These are phyloP conservation scores for Ogataea philodendri DNA, from an alignment of 805 yeast genomes.

Conservation along the genomic window DNA sequence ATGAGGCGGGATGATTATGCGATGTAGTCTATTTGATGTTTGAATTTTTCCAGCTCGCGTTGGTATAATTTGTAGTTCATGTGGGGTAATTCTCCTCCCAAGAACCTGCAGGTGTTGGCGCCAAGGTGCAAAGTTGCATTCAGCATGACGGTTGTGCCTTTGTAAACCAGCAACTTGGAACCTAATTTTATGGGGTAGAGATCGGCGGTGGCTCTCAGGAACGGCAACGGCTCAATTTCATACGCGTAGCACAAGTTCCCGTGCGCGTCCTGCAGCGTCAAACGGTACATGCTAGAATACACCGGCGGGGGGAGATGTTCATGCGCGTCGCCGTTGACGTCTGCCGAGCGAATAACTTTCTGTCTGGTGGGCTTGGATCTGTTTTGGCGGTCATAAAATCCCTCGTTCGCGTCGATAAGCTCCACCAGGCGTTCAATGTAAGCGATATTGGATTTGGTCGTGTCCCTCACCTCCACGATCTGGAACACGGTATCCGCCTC, in stretches of 20 bases:
- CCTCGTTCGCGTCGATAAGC: slow-evolving; percentile 54
- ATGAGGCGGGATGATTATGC: slow-evolving; percentile 9
- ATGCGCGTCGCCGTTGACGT: slow-evolving; percentile 37
- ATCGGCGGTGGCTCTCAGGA: slow-evolving; percentile 35
- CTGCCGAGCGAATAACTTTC: slow-evolving; percentile 46
- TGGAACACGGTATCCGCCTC: slow-evolving; percentile 43
- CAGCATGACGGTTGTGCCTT: slow-evolving; percentile 45
- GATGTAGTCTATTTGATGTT: slow-evolving; percentile 27
- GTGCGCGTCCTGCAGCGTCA: slow-evolving; percentile 53
- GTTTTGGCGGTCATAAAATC: slow-evolving; percentile 54
- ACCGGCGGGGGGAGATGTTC: slow-evolving; percentile 5
- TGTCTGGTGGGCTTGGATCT: slow-evolving; percentile 18
- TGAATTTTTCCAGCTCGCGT: slow-evolving; percentile 40
- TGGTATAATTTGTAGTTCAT: slow-evolving; percentile 28
- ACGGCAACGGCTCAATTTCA: slow-evolving; percentile 52
- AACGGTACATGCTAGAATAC: slow-evolving; percentile 39
- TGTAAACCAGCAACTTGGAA: slow-evolving; percentile 50
- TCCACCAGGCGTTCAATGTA: slow-evolving; percentile 56
- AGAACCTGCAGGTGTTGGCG: slow-evolving; percentile 19
- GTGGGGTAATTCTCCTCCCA: slow-evolving; percentile 32
- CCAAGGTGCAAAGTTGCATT: slow-evolving; percentile 43
- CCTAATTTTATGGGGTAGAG: slow-evolving; percentile 50
- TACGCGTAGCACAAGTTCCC: slow-evolving; percentile 57
- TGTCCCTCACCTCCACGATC: slow-evolving; percentile 54
- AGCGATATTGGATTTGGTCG: slow-evolving; percentile 47